phyloP scores from a whole-genome alignment of 495 filamentous ascomycete species.

The Annulohypoxylon stygium region DNA sequence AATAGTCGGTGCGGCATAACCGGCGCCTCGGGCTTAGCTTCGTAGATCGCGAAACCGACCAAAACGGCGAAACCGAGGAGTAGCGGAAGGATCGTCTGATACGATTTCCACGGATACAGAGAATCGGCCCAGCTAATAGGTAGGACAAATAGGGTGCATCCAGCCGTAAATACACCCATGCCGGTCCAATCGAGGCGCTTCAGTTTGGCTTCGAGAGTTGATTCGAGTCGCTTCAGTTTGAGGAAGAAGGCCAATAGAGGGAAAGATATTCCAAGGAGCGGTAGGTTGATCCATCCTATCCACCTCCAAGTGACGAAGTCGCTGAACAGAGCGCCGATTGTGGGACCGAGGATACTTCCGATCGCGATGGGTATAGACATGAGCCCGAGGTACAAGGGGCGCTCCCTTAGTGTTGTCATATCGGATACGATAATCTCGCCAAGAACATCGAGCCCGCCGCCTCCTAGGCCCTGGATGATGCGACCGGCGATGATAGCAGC shows the following conservation, averaged over 20 bases:
- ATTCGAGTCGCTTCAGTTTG: slow-evolving; percentile 45
- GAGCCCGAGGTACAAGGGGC: slow-evolving; percentile 56
- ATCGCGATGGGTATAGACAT: slow-evolving; percentile 54
- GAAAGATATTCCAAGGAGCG: slow-evolving; percentile 46
- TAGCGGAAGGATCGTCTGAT: slow-evolving; percentile 55
- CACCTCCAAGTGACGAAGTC: slow-evolving; percentile 56
- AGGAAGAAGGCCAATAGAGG: slow-evolving; percentile 53
- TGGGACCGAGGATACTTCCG: slow-evolving; percentile 53
- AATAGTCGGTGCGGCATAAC: slow-evolving; percentile 56
- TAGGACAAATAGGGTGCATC: slow-evolving; percentile 51
- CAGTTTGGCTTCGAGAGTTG: slow-evolving; percentile 43
- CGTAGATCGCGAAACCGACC: slow-evolving; percentile 54
- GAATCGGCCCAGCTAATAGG: slow-evolving; percentile 60
- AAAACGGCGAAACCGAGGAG: slow-evolving; percentile 54
- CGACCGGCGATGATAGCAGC: slow-evolving; percentile 78
- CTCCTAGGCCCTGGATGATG: slow-evolving; percentile 80
- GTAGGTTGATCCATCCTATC: slow-evolving; percentile 61
- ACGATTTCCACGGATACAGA: slow-evolving; percentile 59
- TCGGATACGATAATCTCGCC: slow-evolving; percentile 82
- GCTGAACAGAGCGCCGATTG: slow-evolving; percentile 55
- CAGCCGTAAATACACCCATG: slow-evolving; percentile 54
- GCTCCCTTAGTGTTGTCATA: slow-evolving; percentile 54
- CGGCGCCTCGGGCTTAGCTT: slow-evolving; percentile 48
- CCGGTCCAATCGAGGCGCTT: slow-evolving; percentile 62
- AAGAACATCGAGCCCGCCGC: slow-evolving; percentile 78